Base-by-base conservation (phyloP, 2,329 filamentous ascomycete species). In the Aureobasidium sp. region DNA sequence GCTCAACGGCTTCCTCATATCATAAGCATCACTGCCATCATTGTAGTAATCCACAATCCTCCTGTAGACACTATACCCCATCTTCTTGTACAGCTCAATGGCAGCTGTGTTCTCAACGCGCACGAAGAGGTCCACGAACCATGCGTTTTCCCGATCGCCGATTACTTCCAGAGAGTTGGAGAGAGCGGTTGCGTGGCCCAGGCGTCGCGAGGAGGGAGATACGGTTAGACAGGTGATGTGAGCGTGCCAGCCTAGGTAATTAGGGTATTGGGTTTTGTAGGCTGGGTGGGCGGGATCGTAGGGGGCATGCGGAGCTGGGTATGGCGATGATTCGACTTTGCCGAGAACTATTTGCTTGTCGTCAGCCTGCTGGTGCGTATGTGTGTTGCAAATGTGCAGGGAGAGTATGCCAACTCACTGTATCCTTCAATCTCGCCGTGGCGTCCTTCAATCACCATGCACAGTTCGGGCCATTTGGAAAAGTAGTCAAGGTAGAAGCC, bases 241-340 rank as follows among this genome's bases (percentile, higher is more conserved):
- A 25, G 91, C 93, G 77, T 99, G 94, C 90, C 91, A 97, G n/a
- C 93, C 93, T n/a, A 96, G 87, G 77, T 95, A 96, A 77, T 97
- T 78, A 4, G 77, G 73, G 64, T 76, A 74, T 13, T 76, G 72
- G 66, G 74, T 77, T 13, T 71, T 75, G 61, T 73, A 74, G 59
- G 71, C 68, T 25, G 68, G 70, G 27, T 73, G 63, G 50, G 67
- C 59, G 14, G 78, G 91, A 69, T 87, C 82, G 54, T 90, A 94
- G 69, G 85, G 85, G 63, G 85, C 82, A 73, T 89, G 84, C 59
- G 86, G 85, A 48, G 89, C 80, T 16, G 89, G 88, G 60, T 91
- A 95, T n/a, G 79, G 79, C 2, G 78, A 80, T 66, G 91, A 87
- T 79, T 97, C 93, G 64, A 96, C 84, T 78, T 99, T 99, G 72